These are phyloP conservation scores for Fusarium sp. DNA, from an alignment of 2,329 filamentous ascomycete genomes.

Conservation along the genomic window DNA sequence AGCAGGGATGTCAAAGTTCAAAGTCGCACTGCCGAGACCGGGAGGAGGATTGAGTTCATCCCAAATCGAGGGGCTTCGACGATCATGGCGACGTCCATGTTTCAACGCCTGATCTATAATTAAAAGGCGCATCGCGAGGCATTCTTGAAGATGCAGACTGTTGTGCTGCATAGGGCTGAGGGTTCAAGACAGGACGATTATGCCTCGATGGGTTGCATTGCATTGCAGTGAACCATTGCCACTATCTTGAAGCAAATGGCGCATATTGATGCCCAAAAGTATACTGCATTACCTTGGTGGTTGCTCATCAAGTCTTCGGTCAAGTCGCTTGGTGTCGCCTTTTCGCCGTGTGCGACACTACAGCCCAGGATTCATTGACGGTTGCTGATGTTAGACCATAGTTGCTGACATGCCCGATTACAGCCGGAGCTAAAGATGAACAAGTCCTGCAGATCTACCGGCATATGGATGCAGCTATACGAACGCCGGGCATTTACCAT, in stretches of 20 bases:
- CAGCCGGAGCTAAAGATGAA: neutral
- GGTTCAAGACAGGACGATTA: neutral
- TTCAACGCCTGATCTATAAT: neutral
- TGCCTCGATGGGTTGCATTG: neutral
- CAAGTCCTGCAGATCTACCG: neutral
- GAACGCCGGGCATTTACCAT: neutral
- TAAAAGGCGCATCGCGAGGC: neutral
- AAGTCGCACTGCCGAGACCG: neutral
- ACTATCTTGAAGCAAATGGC: neutral
- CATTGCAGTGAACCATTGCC: neutral
- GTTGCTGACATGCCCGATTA: neutral
- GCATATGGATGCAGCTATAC: neutral
- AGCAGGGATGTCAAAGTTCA: slow-evolving; percentile 2
- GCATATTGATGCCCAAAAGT: neutral
- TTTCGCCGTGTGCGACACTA: neutral
- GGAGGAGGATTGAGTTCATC: neutral
- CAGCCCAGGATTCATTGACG: neutral
- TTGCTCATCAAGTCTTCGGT: neutral
- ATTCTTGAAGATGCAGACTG: neutral
- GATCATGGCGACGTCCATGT: neutral
- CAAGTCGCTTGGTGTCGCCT: neutral
- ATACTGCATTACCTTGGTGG: neutral
- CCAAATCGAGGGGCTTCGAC: neutral
- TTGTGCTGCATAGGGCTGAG: slow-evolving; percentile 2
- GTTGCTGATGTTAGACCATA: neutral